A percentile compares a stretch with the other conserved stretches of the same genome.
phyloP scores from a whole-genome alignment of 495 filamentous ascomycete genomes.

The Penicillium roqueforti region DNA sequence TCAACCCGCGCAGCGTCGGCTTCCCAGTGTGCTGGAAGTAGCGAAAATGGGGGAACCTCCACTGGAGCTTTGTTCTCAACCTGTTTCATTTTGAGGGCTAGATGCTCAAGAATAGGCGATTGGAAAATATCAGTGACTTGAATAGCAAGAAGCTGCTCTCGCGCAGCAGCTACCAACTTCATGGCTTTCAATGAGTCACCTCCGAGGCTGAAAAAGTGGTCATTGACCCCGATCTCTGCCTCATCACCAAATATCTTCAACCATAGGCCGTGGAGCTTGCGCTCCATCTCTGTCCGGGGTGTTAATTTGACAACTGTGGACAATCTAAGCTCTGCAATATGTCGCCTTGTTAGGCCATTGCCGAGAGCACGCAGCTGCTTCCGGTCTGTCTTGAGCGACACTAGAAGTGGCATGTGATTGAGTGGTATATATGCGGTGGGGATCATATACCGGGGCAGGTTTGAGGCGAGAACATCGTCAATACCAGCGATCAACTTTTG shows the following conservation, averaged over 20 bases:
- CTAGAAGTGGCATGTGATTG: slow-evolving; percentile 39
- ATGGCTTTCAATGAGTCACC: slow-evolving; percentile 38
- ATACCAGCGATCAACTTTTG: background rate
- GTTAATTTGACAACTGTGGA: background rate
- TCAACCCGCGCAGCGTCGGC: background rate
- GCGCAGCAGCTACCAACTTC: slow-evolving; percentile 29
- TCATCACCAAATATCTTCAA: background rate
- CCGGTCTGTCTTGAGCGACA: slow-evolving; percentile 50
- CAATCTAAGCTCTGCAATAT: background rate
- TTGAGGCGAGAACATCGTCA: slow-evolving; percentile 36
- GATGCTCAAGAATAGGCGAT: slow-evolving; percentile 12
- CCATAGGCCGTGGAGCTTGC: background rate
- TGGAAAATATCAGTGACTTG: slow-evolving; percentile 34
- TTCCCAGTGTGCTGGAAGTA: background rate
- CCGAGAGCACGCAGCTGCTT: slow-evolving; percentile 32
- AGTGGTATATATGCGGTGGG: slow-evolving; percentile 46
- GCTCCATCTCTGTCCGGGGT: slow-evolving; percentile 1
- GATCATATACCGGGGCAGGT: slow-evolving; percentile 42
- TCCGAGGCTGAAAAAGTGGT: slow-evolving; percentile 44
- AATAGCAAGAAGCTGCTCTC: slow-evolving; percentile 22
- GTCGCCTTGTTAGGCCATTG: background rate
- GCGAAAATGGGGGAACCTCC: slow-evolving; percentile 6
- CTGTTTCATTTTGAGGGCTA: slow-evolving; percentile 5
- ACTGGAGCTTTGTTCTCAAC: background rate
- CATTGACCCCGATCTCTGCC: slow-evolving; percentile 23